A percentile compares a stretch with the other conserved stretches of the same genome.
Conservation (phyloP, 768 basidiomycete species). For the Jaapia argillacea region DNA sequence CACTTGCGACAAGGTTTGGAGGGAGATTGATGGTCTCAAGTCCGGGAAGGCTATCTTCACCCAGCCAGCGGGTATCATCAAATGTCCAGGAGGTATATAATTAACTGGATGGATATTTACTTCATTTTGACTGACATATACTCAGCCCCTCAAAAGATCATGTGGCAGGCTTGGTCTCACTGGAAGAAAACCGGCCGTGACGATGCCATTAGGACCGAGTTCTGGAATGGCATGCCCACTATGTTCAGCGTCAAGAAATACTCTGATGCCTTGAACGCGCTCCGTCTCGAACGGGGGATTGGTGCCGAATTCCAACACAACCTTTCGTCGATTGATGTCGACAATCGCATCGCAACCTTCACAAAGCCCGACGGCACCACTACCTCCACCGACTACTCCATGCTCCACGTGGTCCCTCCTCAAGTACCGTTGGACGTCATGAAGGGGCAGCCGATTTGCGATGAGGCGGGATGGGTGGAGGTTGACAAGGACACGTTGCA, state of each 20-base stretch:
- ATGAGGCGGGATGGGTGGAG: slow-evolving; percentile 82
- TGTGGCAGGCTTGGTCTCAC: slow-evolving; percentile 95
- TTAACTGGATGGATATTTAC: neutral
- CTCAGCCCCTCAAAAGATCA: slow-evolving; percentile 80
- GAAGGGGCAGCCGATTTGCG: slow-evolving; percentile 68
- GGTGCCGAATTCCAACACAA: slow-evolving; percentile 76
- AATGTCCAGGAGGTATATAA: slow-evolving; percentile 83
- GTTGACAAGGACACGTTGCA: slow-evolving; percentile 76
- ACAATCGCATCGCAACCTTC: slow-evolving; percentile 77
- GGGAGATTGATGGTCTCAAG: slow-evolving; percentile 66
- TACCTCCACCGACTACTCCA: slow-evolving; percentile 65
- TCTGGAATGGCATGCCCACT: slow-evolving; percentile 84
- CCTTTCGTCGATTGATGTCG: slow-evolving; percentile 61
- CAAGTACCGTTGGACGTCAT: slow-evolving; percentile 84
- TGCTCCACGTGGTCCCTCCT: slow-evolving; percentile 84
- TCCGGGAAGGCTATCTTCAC: slow-evolving; percentile 88
- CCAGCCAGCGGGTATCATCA: slow-evolving; percentile 86
- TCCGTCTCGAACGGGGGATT: slow-evolving; percentile 73
- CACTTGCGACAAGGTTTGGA: slow-evolving; percentile 85
- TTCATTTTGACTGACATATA: no score
- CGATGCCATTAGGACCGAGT: slow-evolving; percentile 55
- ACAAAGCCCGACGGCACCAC: slow-evolving; percentile 63
- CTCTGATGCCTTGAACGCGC: slow-evolving; percentile 70
- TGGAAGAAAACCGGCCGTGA: slow-evolving; percentile 51
- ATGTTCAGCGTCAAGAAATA: slow-evolving; percentile 99